These are phyloP conservation scores for Aspergillus nanangensis DNA, from an alignment of 495 filamentous ascomycete species.

Conservation along the genomic window DNA sequence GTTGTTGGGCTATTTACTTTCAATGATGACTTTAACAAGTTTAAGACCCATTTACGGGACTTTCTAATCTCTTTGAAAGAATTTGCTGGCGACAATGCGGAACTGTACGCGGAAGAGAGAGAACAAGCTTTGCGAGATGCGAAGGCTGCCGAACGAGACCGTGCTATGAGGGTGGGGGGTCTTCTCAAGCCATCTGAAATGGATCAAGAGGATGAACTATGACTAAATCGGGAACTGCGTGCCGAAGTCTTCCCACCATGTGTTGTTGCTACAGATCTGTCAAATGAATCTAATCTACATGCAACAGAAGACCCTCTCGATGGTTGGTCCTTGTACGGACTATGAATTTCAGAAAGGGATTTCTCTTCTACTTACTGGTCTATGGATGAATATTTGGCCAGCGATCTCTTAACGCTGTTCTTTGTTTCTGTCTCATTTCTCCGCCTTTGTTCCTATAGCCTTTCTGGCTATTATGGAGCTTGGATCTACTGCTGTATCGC, in stretches of 20 bases:
- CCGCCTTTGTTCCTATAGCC: too few species aligned
- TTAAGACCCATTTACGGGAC: slow-evolving; percentile 91
- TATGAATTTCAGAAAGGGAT: slow-evolving; percentile 18
- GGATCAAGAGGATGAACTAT: slow-evolving; percentile 87
- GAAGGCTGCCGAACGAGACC: slow-evolving; percentile 74
- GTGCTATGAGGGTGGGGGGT: slow-evolving; percentile 87
- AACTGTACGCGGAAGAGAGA: slow-evolving; percentile 92
- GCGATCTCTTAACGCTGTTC: neutral
- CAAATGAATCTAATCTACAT: slow-evolving; percentile 4
- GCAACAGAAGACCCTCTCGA: slow-evolving; percentile 26
- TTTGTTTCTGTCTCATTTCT: slow-evolving; percentile 4
- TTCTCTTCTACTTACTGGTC: slow-evolving; percentile 3
- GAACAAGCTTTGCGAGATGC: slow-evolving; percentile 79
- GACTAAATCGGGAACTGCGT: slow-evolving; percentile 68
- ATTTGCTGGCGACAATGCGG: slow-evolving; percentile 77
- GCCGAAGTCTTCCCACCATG: slow-evolving; percentile 41
- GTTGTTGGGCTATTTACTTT: slow-evolving; percentile 79
- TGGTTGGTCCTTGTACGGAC: slow-evolving; percentile 38
- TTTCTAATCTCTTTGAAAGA: slow-evolving; percentile 97
- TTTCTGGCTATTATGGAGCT: too few species aligned
- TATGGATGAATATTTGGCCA: slow-evolving; percentile 13
- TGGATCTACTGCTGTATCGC: too few species aligned
- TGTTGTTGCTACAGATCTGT: slow-evolving; percentile 5
- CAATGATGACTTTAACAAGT: slow-evolving; percentile 77
- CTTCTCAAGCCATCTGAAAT: slow-evolving; percentile 90